A percentile compares a stretch with the other conserved stretches of the same genome.
phyloP scores from a whole-genome alignment of 2,329 filamentous ascomycete genomes.

The Zasmidium cellare region DNA sequence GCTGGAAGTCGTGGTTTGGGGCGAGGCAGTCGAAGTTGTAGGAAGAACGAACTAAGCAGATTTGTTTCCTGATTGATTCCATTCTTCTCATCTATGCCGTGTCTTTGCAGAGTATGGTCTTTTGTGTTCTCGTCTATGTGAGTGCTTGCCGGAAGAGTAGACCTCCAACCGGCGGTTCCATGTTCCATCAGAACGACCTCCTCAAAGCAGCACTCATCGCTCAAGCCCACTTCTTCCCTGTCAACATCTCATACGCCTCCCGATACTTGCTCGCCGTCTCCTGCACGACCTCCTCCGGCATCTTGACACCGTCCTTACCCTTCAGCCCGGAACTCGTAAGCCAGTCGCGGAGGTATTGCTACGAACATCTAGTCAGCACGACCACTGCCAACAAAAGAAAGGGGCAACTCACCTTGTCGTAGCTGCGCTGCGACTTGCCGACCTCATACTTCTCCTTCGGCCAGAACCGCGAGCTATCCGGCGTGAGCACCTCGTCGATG shows the following conservation, averaged over 20 bases:
- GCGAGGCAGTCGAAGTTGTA: slow-evolving; percentile 22
- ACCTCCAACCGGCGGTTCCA: no score
- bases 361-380: no score
- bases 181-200: no score
- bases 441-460: slow-evolving; percentile 69
- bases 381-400: no score
- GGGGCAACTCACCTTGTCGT: slow-evolving; percentile 72
- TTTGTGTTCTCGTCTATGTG: no score
- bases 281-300: slow-evolving; percentile 69
- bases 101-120: no score
- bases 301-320: slow-evolving; percentile 69
- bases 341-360: slow-evolving; percentile 71
- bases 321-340: slow-evolving; percentile 71
- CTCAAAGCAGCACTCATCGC: no score
- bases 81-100: background rate
- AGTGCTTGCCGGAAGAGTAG: no score
- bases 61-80: no score
- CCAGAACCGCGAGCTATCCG: slow-evolving; percentile 80
- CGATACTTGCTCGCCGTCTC: slow-evolving; percentile 72
- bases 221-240: slow-evolving; percentile 19
- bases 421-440: slow-evolving; percentile 76
- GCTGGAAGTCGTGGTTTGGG: slow-evolving; percentile 16
- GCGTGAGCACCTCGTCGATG: slow-evolving; percentile 83
- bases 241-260: slow-evolving; percentile 70
- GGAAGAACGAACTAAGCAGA: background rate